Evolutionary conservation across 208 protist genomes (phyloP).

Genomic region (Herpetomonas samuelpessoai): DNA sequence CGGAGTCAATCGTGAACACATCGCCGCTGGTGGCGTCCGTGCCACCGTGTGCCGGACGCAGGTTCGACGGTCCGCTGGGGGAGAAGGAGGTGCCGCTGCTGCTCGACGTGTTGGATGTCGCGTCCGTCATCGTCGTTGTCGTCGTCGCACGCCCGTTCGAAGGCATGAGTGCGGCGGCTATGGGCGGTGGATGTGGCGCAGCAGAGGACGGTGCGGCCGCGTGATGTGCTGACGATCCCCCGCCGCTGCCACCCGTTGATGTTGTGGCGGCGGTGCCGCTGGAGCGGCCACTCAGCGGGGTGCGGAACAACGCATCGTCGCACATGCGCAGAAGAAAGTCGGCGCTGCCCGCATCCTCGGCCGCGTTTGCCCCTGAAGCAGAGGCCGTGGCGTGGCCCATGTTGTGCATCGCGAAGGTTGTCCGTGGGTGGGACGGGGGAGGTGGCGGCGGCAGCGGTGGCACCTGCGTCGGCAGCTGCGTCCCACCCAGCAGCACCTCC

Average conservation of each 20-base stretch:
- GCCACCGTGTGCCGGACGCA: neutral
- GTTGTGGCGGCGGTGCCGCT: neutral
- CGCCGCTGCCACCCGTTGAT: neutral
- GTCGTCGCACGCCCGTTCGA: no score
- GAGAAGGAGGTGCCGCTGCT: no score
- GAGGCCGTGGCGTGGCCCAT: neutral
- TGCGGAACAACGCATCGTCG: conserved; percentile 51
- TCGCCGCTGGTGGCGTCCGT: conserved; percentile 4
- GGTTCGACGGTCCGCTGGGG: no score
- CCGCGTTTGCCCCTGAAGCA: neutral
- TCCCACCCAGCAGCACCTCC: conserved; percentile 11
- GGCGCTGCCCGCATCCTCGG: conserved; percentile 28
- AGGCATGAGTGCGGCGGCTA: no score
- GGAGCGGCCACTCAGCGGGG: conserved; percentile 29
- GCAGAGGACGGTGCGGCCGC: no score
- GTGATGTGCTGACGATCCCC: no score
- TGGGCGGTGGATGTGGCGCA: no score
- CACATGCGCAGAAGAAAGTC: conserved; percentile 69
- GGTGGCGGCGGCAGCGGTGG: no score
- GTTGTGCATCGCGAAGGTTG: neutral
- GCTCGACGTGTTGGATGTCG: no score
- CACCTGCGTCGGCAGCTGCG: neutral
- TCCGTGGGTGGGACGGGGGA: no score
- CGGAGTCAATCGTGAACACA: neutral
- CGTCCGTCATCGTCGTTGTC: no score